Evolutionary conservation across 208 protist genomes (phyloP), one percentile per base, ranked within the genome.

Genomic region (Crithidia thermophila): DNA sequence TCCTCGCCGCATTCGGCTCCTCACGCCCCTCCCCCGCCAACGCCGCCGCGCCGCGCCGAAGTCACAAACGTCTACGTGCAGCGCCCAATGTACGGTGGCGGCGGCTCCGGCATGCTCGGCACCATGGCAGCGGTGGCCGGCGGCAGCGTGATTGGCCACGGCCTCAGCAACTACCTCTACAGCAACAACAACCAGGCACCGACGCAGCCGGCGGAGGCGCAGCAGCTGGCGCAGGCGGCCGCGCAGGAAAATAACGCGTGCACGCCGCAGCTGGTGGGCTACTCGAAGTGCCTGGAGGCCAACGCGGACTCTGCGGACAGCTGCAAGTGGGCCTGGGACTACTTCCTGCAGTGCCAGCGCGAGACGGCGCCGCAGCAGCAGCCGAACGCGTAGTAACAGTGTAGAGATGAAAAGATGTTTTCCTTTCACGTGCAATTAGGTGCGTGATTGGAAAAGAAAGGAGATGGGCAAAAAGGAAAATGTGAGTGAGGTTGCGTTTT

Each of bases 291-390:
- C 64, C 60, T 95, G 8, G 90, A 95, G 75, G 79, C 77, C 43
- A 93, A 93, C 61, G 46, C 66, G 28, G 75, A 79, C 21, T 68
- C 71, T 3, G 49, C 84, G 27, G 83, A 93, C 53, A 77, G 77
- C 53, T 95, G 90, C 77, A 89, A 84, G 74, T 95, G 90, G 90
- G 90, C 85, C 37, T 95, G 90, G 90, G 90, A 95, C 37, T 85
- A 88, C 77, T 95, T 95, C 67, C 61, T 77, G 53, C 85, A 95
- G 75, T 95, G 90, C 75, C 85, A 90, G 61, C 33, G 59, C 2
- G 63, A 81, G 43, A n/a, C n/a, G n/a, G n/a, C n/a, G n/a, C n/a
- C n/a, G n/a, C n/a, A n/a, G n/a, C n/a, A n/a, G n/a, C n/a, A n/a
- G n/a, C n/a, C n/a, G n/a, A n/a, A n/a, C n/a, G n/a, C n/a, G n/a